Conservation (phyloP, 768 basidiomycete species). For the Mycena vitilis region DNA sequence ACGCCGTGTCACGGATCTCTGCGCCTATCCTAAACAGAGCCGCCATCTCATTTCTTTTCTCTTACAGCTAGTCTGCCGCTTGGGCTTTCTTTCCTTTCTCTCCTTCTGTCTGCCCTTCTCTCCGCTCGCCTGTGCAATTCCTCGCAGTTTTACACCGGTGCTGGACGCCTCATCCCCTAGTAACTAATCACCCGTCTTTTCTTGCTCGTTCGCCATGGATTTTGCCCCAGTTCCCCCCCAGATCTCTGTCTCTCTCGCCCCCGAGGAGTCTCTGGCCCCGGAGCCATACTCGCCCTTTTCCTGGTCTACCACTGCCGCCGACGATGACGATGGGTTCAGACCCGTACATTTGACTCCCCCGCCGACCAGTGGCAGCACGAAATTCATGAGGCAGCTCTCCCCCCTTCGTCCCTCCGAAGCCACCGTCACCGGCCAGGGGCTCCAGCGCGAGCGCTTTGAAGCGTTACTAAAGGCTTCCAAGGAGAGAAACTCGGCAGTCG, state of each 20-base stretch:
- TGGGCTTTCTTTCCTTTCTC: conserved; percentile 45
- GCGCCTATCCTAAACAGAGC: not conserved
- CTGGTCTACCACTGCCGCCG: conserved; percentile 41
- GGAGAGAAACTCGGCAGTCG: conserved; percentile 61
- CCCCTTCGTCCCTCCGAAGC: conserved; percentile 60
- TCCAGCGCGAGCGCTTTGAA: conserved; percentile 73
- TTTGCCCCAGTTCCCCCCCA: conserved; percentile 61
- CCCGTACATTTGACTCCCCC: conserved; percentile 70
- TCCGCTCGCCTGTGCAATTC: conserved; percentile 43
- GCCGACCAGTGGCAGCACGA: conserved; percentile 45
- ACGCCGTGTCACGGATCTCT: not conserved
- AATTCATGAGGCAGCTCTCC: conserved; percentile 58
- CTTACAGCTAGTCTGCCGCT: conserved; percentile 39
- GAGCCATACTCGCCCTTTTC: conserved; percentile 77
- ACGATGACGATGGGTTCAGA: conserved; percentile 65
- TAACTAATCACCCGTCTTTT: conserved; percentile 35
- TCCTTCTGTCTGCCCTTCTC: conserved; percentile 47
- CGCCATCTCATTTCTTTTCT: conserved; percentile 24
- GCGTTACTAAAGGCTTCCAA: conserved; percentile 70
- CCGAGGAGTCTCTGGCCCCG: conserved; percentile 59
- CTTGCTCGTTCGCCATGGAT: conserved; percentile 52
- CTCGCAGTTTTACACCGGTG: conserved; percentile 53
- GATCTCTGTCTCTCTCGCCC: conserved; percentile 78
- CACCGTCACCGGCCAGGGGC: conserved; percentile 57
- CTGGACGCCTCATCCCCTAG: conserved; percentile 59